phyloP scores from a whole-genome alignment of 2,329 filamentous ascomycete species.

The Trichoderma atroviride region DNA sequence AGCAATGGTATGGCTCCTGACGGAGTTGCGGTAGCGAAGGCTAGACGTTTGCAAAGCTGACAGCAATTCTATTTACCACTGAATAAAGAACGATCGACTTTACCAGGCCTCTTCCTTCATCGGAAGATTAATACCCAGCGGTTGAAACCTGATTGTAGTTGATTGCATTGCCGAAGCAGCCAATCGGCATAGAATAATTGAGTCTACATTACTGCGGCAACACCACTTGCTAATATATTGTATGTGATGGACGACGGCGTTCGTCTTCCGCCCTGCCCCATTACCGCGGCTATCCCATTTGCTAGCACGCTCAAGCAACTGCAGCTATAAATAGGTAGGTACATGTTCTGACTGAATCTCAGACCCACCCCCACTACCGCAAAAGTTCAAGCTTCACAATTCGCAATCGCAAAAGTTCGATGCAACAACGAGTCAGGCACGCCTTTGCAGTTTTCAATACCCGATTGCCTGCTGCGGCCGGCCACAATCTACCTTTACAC shows the following conservation, averaged over 20 bases:
- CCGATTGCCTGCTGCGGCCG: not conserved
- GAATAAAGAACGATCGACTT: not conserved
- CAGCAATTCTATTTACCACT: not conserved
- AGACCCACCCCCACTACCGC: conserved; percentile 18
- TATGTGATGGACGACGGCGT: no score
- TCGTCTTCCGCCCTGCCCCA: not conserved
- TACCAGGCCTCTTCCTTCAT: no score
- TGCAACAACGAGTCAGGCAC: not conserved
- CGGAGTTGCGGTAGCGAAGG: not conserved
- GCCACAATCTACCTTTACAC: not conserved
- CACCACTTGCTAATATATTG: not conserved
- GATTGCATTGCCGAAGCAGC: not conserved
- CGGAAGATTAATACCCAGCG: not conserved
- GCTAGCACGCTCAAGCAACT: no score
- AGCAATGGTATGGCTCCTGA: not conserved
- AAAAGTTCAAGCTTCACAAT: not conserved
- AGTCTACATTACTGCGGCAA: not conserved
- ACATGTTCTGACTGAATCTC: not conserved
- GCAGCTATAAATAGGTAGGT: no score
- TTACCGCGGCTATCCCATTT: not conserved
- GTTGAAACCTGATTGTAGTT: not conserved
- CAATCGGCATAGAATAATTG: not conserved
- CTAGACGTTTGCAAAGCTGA: not conserved
- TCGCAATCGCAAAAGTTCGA: conserved; percentile 1
- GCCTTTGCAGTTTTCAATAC: not conserved